Conservation (phyloP, 805 yeast species). For the Metahyphopichia silvanorum region DNA sequence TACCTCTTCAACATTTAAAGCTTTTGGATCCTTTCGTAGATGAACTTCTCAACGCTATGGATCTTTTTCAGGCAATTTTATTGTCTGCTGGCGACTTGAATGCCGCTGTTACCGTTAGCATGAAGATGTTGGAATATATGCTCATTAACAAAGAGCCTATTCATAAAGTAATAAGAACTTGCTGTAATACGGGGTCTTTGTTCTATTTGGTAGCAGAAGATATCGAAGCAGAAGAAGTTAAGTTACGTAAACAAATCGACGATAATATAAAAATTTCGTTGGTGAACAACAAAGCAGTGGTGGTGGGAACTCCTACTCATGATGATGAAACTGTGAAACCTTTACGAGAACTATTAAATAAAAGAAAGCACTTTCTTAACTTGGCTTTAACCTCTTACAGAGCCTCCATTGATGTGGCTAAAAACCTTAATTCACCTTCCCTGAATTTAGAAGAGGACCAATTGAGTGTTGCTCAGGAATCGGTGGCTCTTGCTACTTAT, state of each 20-base stretch:
- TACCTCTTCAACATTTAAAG: not conserved
- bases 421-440: slow-evolving; percentile 23
- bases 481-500: slow-evolving; percentile 76
- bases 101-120: slow-evolving; percentile 57
- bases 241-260: not conserved
- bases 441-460: slow-evolving; percentile 4
- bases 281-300: not conserved
- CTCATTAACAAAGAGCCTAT: slow-evolving; percentile 65
- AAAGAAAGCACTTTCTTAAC: not conserved
- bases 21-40: slow-evolving; percentile 70
- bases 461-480: slow-evolving; percentile 45
- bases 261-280: not conserved
- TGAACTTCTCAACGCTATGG: slow-evolving; percentile 76
- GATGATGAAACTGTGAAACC: not conserved
- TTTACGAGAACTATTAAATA: not conserved
- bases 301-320: not conserved
- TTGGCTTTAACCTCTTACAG: not conserved
- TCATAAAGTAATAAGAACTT: slow-evolving; percentile 59
- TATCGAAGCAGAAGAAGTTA: slow-evolving; percentile 37
- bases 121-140: slow-evolving; percentile 70
- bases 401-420: not conserved
- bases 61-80: slow-evolving; percentile 68
- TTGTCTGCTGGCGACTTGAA: slow-evolving; percentile 65
- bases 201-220: slow-evolving; percentile 66
- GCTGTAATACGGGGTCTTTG: slow-evolving; percentile 68